These are phyloP conservation scores for Geoglossum glabrum DNA, from an alignment of 495 filamentous ascomycete species.

Conservation along the genomic window DNA sequence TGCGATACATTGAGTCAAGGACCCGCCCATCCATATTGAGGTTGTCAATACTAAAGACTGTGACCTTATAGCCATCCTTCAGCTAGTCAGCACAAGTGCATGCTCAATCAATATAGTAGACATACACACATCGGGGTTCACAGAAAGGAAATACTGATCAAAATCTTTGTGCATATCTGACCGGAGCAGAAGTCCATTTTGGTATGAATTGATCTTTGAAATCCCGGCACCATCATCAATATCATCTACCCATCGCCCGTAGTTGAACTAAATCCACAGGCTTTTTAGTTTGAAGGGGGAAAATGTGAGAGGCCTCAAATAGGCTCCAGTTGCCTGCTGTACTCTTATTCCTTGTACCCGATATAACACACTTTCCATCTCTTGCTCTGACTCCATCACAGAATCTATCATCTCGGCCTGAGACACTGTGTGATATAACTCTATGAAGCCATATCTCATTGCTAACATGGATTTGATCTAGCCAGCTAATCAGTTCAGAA, in stretches of 20 bases:
- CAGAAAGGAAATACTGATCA: conserved; percentile 11
- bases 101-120: neutral
- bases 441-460: neutral
- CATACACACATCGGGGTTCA: conserved; percentile 10
- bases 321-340: neutral
- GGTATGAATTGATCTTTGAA: conserved; percentile 12
- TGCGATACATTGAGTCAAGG: conserved; percentile 10
- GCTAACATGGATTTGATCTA: neutral
- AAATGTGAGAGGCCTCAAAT: neutral
- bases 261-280: neutral
- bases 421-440: neutral
- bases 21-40: conserved; percentile 12
- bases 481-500: neutral
- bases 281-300: neutral
- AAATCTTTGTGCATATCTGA: conserved; percentile 8
- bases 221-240: conserved; percentile 9
- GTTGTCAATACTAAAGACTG: conserved; percentile 10
- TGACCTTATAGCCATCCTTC: conserved; percentile 16
- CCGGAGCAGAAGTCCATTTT: conserved; percentile 11
- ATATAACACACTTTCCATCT: conserved; percentile 1
- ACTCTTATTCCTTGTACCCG: neutral
- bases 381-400: neutral
- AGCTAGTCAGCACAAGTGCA: neutral
- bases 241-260: neutral
- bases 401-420: neutral